Evolutionary conservation across 371 early-diverging fungal species (phyloP).

Genomic region (Phascolomyces articulosus): DNA sequence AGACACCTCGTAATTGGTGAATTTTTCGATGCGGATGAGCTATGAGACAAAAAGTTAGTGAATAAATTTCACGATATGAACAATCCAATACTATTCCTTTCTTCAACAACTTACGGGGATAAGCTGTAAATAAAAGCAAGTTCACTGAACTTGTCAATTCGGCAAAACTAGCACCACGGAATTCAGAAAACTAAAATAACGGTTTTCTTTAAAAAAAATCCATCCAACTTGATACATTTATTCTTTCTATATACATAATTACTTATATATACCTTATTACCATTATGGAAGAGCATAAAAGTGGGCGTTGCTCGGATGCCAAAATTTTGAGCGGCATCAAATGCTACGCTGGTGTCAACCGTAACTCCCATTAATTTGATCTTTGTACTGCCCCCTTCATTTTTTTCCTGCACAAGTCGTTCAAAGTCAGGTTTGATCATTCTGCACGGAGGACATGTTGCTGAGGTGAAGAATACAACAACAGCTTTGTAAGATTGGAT

Average conservation of each 20-base stretch:
- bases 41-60: slow-evolving; percentile 11
- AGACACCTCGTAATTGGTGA: slow-evolving; percentile 33
- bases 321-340: slow-evolving; percentile 57
- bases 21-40: slow-evolving; percentile 70
- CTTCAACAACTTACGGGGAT: slow-evolving; percentile 58
- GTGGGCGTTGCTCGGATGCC: slow-evolving; percentile 86
- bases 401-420: slow-evolving; percentile 54
- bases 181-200: slow-evolving; percentile 45
- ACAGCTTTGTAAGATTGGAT: slow-evolving; percentile 58
- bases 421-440: slow-evolving; percentile 76
- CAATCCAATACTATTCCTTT: not conserved
- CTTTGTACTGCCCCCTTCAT: slow-evolving; percentile 16
- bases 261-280: slow-evolving; percentile 37
- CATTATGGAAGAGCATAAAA: slow-evolving; percentile 79
- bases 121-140: slow-evolving; percentile 64
- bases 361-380: slow-evolving; percentile 63
- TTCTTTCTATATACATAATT: not conserved
- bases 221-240: not conserved
- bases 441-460: slow-evolving; percentile 74
- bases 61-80: not conserved
- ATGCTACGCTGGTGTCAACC: slow-evolving; percentile 62
- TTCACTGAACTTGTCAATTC: slow-evolving; percentile 68
- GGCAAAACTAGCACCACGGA: slow-evolving; percentile 68
- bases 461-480: slow-evolving; percentile 76
- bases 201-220: not conserved